These are phyloP conservation scores for Euclidium syriacum DNA, from an alignment of 345 rosid species.

Conservation along the genomic window DNA sequence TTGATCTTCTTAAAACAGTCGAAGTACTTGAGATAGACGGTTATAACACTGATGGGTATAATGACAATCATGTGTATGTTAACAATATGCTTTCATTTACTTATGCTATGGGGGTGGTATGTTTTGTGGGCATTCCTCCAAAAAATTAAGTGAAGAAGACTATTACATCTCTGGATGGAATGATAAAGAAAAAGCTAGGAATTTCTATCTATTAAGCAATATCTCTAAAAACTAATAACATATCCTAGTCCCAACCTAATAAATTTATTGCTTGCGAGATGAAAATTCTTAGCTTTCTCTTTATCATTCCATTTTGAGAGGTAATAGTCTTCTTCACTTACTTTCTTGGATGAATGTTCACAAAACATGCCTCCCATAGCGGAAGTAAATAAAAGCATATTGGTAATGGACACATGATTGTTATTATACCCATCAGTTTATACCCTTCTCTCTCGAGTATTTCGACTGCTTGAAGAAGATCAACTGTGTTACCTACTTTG, in stretches of 20 bases:
- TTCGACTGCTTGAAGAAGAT: conserved; percentile 78
- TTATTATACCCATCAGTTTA: conserved; percentile 78
- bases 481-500: conserved; percentile 73
- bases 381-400: conserved; percentile 70
- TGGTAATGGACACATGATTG: conserved; percentile 63
- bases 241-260: too few relatives aligned
- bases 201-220: conserved; percentile 49
- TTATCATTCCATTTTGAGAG: conserved; percentile 58
- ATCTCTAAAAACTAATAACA: too few relatives aligned
- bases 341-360: conserved; percentile 44
- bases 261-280: conserved; percentile 58
- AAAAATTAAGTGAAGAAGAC: conserved; percentile 54
- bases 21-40: conserved; percentile 62
- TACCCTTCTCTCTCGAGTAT: conserved; percentile 77
- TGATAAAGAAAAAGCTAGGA: conserved; percentile 41
- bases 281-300: conserved; percentile 51
- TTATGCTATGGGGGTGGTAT: conserved; percentile 98
- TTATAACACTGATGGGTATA: conserved; percentile 75
- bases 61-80: conserved; percentile 70
- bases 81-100: conserved; percentile 51
- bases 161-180: conserved; percentile 79
- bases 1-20: conserved; percentile 83
- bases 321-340: conserved; percentile 76
- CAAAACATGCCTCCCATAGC: conserved; percentile 94
- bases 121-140: conserved; percentile 64